phyloP scores from a whole-genome alignment of 2,329 filamentous ascomycete species.

The Cladorrhinum sp. region DNA sequence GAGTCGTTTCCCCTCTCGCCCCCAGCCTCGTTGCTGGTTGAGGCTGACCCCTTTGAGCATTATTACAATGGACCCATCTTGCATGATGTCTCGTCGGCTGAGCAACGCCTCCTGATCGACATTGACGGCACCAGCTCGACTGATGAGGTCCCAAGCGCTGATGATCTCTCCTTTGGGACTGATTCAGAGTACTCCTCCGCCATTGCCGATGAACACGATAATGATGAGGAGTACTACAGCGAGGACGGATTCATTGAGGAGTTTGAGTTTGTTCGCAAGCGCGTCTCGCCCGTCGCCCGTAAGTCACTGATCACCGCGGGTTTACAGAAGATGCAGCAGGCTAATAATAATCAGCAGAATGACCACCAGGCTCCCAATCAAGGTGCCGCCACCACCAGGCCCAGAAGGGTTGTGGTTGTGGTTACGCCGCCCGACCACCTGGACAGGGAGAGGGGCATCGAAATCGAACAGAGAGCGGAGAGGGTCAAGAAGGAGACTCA shows the following conservation, averaged over 20 bases:
- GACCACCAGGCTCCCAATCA: background rate
- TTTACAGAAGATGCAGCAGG: background rate
- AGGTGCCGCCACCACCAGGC: background rate
- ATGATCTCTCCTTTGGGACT: background rate
- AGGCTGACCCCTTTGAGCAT: background rate
- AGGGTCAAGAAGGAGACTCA: background rate
- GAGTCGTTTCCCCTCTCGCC: background rate
- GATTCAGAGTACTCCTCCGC: background rate
- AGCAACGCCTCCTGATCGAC: background rate
- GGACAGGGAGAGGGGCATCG: background rate
- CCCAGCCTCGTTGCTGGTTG: background rate
- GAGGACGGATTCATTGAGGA: background rate
- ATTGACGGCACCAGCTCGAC: no score
- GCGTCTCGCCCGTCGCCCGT: background rate
- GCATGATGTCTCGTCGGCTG: background rate
- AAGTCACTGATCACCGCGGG: background rate
- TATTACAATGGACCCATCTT: background rate
- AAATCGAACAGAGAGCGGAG: background rate
- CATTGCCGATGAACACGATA: background rate
- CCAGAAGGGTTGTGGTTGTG: background rate
- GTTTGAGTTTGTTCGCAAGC: background rate
- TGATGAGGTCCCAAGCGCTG: no score
- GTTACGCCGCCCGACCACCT: background rate
- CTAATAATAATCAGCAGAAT: background rate
- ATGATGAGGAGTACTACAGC: background rate